Evolutionary conservation across 495 filamentous ascomycete genomes (phyloP).

Genomic region (Schizothecium vesticola): DNA sequence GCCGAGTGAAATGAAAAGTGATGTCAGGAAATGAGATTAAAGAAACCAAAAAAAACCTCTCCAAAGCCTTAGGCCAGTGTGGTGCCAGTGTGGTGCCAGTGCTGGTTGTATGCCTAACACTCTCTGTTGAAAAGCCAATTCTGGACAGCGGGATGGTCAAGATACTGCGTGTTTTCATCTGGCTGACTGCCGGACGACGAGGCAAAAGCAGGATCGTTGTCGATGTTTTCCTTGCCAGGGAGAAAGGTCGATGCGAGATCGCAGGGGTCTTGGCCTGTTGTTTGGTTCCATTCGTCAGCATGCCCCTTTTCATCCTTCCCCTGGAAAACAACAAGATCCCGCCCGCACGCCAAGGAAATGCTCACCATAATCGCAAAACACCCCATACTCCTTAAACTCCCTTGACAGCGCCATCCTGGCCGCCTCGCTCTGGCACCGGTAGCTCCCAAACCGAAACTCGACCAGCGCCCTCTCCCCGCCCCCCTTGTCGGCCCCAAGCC

Average conservation of each 20-base stretch:
- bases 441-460: slow-evolving; percentile 42
- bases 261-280: slow-evolving; percentile 17
- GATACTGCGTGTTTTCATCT: not conserved
- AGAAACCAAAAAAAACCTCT: not conserved
- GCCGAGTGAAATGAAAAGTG: not conserved
- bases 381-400: slow-evolving; percentile 25
- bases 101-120: not conserved
- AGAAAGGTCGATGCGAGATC: not conserved
- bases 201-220: not conserved
- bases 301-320: not conserved
- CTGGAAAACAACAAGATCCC: not conserved
- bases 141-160: not conserved
- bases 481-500: not conserved
- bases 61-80: not conserved
- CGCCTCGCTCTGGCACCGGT: slow-evolving; percentile 38
- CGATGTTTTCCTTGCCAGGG: not conserved
- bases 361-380: slow-evolving; percentile 24
- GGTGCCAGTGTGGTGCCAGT: not conserved
- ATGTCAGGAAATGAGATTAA: not conserved
- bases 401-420: slow-evolving; percentile 31
- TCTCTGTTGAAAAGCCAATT: not conserved
- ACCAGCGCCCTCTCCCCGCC: slow-evolving; percentile 12
- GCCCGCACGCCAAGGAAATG: not conserved
- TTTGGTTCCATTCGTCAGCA: not conserved
- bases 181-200: not conserved